Evolutionary conservation across 305 asterid species (phyloP).

Genomic region (Solanum aculeatissimum): DNA sequence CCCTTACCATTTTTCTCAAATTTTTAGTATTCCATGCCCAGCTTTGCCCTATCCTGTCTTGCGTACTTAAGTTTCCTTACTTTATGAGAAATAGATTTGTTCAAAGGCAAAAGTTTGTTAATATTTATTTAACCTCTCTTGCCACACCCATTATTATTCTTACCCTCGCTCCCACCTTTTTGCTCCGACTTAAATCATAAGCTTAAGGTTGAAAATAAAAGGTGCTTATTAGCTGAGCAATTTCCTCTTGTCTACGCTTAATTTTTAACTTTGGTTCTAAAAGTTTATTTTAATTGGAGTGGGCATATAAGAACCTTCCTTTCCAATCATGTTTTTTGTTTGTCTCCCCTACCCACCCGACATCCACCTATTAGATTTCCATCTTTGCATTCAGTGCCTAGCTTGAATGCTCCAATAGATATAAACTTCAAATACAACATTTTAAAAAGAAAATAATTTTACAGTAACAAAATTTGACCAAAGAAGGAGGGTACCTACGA

Average conservation of each 20-base stretch:
- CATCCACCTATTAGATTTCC: not conserved
- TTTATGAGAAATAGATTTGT: not conserved
- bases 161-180: too few relatives aligned
- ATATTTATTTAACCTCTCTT: not conserved
- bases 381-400: too few relatives aligned
- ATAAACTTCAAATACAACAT: not conserved
- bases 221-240: too few relatives aligned
- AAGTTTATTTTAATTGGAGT: not conserved
- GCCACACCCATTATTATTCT: not conserved
- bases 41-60: too few relatives aligned
- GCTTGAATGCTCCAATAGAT: not conserved
- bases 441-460: not conserved
- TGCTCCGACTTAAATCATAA: too few relatives aligned
- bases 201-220: too few relatives aligned
- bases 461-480: not conserved
- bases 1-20: not conserved
- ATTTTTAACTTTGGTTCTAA: not conserved
- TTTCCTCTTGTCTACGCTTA: too few relatives aligned
- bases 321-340: not conserved
- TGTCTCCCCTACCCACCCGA: not conserved
- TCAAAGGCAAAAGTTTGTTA: too few relatives aligned
- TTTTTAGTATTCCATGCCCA: not conserved
- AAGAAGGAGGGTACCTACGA: constrained; percentile 30
- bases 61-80: not conserved
- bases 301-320: not conserved